Percentiles rank a stretch among this genome's conserved stretches.
These are phyloP conservation scores for Nannochloris sp. DNA, from an alignment of 139 green algal species.

Conservation along the genomic window DNA sequence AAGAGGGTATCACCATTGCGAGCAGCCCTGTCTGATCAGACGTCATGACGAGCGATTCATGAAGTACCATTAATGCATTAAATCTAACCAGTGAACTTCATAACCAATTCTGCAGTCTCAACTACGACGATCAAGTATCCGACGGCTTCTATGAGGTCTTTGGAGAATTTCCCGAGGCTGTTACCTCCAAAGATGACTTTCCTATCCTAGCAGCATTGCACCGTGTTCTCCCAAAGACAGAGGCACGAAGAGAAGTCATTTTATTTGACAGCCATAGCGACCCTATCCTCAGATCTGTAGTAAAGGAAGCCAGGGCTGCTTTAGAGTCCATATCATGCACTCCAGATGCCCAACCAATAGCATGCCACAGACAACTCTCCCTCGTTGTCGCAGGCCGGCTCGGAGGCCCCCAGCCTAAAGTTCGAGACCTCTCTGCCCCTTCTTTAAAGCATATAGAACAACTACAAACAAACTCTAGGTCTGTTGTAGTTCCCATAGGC, in stretches of 20 bases:
- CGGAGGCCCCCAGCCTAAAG: conserved; percentile 26
- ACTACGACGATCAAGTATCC: conserved; percentile 26
- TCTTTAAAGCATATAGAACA: conserved; percentile 11
- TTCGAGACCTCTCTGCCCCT: background rate
- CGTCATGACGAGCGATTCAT: no score
- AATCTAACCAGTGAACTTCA: no score
- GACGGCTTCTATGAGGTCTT: conserved; percentile 51
- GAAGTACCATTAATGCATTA: no score
- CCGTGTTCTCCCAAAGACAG: background rate
- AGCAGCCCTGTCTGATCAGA: no score
- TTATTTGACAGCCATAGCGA: conserved; percentile 42
- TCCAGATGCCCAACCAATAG: background rate
- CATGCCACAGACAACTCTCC: conserved; percentile 34
- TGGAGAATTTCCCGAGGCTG: conserved; percentile 39
- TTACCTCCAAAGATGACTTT: conserved; percentile 12
- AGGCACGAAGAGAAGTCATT: conserved; percentile 26
- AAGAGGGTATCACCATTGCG: no score
- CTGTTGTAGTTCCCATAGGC: conserved; percentile 50
- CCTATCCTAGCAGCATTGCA: conserved; percentile 32
- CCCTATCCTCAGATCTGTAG: conserved; percentile 8
- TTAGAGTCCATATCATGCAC: background rate
- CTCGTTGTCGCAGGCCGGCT: conserved; percentile 33
- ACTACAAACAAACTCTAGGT: background rate
- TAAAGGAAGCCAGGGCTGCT: conserved; percentile 14
- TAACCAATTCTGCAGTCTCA: conserved; percentile 22